These are phyloP conservation scores for Choiromyces venosus DNA, from an alignment of 495 filamentous ascomycete species.

Conservation along the genomic window DNA sequence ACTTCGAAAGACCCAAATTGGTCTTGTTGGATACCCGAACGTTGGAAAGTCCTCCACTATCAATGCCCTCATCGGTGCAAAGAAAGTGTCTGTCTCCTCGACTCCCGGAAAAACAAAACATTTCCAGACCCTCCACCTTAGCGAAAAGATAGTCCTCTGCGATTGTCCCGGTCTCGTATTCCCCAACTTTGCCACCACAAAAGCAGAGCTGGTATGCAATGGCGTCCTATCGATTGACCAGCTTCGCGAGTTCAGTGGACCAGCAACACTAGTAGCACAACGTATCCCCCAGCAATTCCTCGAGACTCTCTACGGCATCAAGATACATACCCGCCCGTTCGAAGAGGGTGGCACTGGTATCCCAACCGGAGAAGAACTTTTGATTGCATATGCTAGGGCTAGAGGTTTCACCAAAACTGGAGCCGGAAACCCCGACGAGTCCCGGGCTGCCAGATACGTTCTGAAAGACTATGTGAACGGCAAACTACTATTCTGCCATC, in stretches of 20 bases:
- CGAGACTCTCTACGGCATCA: conserved; percentile 88
- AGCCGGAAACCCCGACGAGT: conserved; percentile 86
- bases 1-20: conserved; percentile 72
- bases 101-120: conserved; percentile 99
- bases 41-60: conserved; percentile 99
- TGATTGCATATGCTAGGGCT: conserved; percentile 79
- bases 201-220: conserved; percentile 92
- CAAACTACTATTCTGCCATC: conserved; percentile 85
- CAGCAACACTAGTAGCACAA: conserved; percentile 76
- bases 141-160: conserved; percentile 80
- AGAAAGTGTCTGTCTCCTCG: conserved; percentile 96
- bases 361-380: conserved; percentile 80
- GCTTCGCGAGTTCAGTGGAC: conserved; percentile 87
- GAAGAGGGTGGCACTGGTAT: conserved; percentile 93
- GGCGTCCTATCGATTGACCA: conserved; percentile 97
- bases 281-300: conserved; percentile 86
- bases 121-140: conserved; percentile 96
- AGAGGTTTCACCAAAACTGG: conserved; percentile 84
- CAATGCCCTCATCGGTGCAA: conserved; percentile 93
- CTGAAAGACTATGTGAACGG: conserved; percentile 98
- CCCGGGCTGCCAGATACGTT: conserved; percentile 78
- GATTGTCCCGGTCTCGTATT: conserved; percentile 99
- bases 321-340: conserved; percentile 69
- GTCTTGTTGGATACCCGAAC: conserved; percentile 96
- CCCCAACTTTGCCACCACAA: conserved; percentile 94